phyloP scores from a whole-genome alignment of 2,329 filamentous ascomycete species.

The Colletotrichum zoysiae region DNA sequence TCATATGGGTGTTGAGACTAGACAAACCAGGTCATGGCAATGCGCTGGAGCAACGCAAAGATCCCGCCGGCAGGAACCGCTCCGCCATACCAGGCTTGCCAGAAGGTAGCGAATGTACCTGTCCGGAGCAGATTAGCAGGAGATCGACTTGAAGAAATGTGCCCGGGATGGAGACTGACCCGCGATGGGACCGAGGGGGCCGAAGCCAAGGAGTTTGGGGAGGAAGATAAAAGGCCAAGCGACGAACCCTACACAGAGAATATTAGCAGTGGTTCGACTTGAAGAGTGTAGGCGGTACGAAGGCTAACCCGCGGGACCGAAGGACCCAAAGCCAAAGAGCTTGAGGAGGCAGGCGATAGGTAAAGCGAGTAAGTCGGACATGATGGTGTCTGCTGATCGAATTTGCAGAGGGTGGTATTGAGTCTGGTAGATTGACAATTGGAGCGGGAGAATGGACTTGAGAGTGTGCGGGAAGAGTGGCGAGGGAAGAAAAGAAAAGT shows the following conservation, averaged over 20 bases:
- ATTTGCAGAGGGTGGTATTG: background rate
- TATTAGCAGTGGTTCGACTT: background rate
- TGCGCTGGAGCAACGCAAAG: background rate
- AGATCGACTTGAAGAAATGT: too few relatives aligned
- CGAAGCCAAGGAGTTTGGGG: background rate
- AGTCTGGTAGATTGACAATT: background rate
- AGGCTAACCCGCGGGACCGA: background rate
- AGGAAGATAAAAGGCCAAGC: too few relatives aligned
- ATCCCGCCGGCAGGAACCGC: background rate
- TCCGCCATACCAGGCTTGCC: background rate
- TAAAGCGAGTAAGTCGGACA: background rate
- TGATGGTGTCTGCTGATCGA: background rate
- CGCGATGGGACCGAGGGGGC: background rate
- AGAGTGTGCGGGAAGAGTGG: background rate
- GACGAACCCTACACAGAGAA: too few relatives aligned
- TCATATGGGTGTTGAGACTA: background rate
- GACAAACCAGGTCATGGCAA: background rate
- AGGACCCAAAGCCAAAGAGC: background rate
- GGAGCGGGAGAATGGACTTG: background rate
- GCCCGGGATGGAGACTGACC: background rate
- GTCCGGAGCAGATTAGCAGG: background rate
- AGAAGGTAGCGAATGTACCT: background rate
- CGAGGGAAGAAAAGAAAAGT: background rate
- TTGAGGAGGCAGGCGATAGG: background rate
- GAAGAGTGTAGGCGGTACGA: background rate